phyloP scores from a whole-genome alignment of 2,329 filamentous ascomycete species.

The Penicillium sclerotigenum region DNA sequence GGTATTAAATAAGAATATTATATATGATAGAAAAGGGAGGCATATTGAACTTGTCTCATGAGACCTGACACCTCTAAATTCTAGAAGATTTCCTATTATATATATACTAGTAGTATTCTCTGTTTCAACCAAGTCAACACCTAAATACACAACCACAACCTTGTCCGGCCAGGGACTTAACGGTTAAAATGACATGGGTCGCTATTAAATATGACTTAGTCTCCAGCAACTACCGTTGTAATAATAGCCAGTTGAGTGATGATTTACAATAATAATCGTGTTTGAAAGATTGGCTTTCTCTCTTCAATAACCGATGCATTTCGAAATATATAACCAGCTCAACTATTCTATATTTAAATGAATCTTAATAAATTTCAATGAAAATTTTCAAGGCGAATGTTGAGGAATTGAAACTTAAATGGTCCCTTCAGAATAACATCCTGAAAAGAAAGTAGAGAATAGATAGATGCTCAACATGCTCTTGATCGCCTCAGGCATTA shows the following conservation, averaged over 20 bases:
- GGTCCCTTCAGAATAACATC: neutral
- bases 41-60: neutral
- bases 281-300: neutral
- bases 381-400: no score
- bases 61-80: neutral
- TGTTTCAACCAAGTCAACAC: neutral
- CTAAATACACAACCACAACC: neutral
- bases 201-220: neutral
- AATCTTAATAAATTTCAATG: no score
- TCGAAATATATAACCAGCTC: no score
- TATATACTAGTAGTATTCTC: neutral
- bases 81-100: neutral
- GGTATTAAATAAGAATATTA: no score
- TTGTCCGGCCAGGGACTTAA: neutral
- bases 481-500: conserved; percentile 9
- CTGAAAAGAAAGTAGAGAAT: neutral
- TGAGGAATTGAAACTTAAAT: neutral
- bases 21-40: neutral
- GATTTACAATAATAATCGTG: neutral
- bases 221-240: neutral
- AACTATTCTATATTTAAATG: neutral
- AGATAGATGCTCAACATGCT: neutral
- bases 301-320: neutral
- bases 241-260: neutral
- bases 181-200: neutral